Evolutionary conservation across 345 rosid species (phyloP).

Genomic region (Euphorbia lathyris): DNA sequence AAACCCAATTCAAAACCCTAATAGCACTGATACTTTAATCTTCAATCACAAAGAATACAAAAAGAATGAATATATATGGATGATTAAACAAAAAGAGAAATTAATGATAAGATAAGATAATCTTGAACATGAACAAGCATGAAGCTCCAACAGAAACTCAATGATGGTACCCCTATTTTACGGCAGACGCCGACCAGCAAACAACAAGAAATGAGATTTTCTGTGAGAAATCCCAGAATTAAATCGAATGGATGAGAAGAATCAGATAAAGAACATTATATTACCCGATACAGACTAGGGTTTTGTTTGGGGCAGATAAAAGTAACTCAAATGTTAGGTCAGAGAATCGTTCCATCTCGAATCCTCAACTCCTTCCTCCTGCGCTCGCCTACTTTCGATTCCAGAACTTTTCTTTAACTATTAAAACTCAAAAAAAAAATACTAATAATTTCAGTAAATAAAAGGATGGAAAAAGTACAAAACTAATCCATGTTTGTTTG

Average conservation of each 20-base stretch:
- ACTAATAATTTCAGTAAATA: too few relatives aligned
- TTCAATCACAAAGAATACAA: not conserved
- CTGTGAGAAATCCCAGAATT: not conserved
- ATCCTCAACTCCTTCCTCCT: too few relatives aligned
- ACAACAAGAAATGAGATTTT: not conserved
- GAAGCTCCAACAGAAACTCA: not conserved
- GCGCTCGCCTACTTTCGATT: too few relatives aligned
- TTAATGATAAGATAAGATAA: too few relatives aligned
- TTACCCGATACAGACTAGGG: not conserved
- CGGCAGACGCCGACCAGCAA: not conserved
- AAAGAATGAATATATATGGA: not conserved
- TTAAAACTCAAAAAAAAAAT: too few relatives aligned
- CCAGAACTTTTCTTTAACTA: too few relatives aligned
- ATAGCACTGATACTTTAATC: not conserved
- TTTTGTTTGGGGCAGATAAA: not conserved
- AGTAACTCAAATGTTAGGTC: not conserved
- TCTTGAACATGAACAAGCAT: not conserved
- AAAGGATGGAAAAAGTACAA: too few relatives aligned
- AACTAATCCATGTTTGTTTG: too few relatives aligned
- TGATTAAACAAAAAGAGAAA: not conserved
- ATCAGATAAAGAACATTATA: not conserved
- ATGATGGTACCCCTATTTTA: not conserved
- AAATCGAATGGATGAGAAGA: not conserved
- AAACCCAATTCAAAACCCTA: not conserved
- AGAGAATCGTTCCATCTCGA: not conserved